Base-by-base conservation (phyloP, 164 flowering plant genomes). In the Chimonanthus salicifolius region DNA sequence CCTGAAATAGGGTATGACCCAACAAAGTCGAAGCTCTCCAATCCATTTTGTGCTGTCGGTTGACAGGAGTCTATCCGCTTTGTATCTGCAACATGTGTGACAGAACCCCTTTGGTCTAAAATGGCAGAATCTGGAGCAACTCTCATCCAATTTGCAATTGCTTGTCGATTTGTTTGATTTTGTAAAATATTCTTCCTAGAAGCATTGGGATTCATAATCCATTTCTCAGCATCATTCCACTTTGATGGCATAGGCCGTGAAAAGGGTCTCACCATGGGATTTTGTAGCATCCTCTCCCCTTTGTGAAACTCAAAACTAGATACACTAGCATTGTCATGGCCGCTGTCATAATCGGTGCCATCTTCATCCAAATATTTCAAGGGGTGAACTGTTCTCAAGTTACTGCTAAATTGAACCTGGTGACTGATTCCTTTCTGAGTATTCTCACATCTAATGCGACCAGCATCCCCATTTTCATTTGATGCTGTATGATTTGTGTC, bases 211-310 rank as follows among this genome's bases (percentile, higher is more conserved):
- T 73, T 88, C 84, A 89, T 80, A 58, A 94, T 86, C 98, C 98
- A 94, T 80, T 94, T 94, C 83, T 94, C 98, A 0, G 98, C 97
- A 81, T 94, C 94, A 77, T 94, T 89, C 98, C 98, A 94, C 83
- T 94, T 94, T 7, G 91, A 94, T 2, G 98, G 83, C 71, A 92
- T 82, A 0, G 90, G 86, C 49, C 94, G 82, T 9, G 88, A 85
- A 58, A 82, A 80, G 4, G 90, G 78, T 60, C 91, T 69, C 47
- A 82, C 62, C 43, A 54, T 54, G 60, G 80, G 74, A 76, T 80
- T 84, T 65, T 84, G 87, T 6, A 70, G 69, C 58, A 84, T 73
- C 50, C 89, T 89, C 67, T 94, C 96, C 5, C 89, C 92, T 78
- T 86, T 89, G 66, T 87, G 97, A 79, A 94, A 94, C 86, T 94